These are phyloP conservation scores for Metarhizium sp. DNA, from an alignment of 2,329 filamentous ascomycete genomes.

Conservation along the genomic window DNA sequence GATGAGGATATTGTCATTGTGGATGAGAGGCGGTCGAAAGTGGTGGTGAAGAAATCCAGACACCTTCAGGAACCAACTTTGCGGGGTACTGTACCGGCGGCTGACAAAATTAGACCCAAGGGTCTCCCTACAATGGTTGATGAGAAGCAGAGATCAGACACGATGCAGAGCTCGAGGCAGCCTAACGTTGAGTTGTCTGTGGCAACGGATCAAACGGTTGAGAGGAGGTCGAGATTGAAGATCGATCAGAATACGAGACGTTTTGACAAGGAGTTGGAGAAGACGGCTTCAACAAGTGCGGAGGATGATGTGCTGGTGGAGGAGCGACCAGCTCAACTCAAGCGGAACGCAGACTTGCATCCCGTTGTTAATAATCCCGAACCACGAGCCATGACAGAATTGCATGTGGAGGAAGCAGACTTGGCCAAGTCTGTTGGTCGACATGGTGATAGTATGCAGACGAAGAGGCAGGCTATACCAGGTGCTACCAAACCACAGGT, in stretches of 20 bases:
- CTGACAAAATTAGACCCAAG: neutral
- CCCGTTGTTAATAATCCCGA: neutral
- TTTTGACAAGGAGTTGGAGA: neutral
- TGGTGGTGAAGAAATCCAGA: neutral
- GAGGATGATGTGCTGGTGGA: neutral
- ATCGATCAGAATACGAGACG: neutral
- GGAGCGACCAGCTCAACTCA: neutral
- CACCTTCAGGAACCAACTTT: neutral
- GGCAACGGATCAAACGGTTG: neutral
- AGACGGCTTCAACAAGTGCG: neutral
- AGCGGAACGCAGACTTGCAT: neutral
- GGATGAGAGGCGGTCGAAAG: neutral
- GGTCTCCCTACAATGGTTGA: neutral
- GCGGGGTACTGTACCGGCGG: neutral
- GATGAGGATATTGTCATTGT: constrained; percentile 8
- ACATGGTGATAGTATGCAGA: neutral
- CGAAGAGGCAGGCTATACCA: neutral
- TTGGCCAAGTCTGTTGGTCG: neutral
- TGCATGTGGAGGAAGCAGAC: neutral
- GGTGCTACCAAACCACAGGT: neutral
- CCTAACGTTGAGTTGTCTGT: neutral
- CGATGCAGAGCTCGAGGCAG: neutral
- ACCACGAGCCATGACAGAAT: neutral
- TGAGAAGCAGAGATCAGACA: neutral
- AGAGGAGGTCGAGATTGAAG: neutral